phyloP scores from a whole-genome alignment of 306 rosid species.

The Malus fusca region DNA sequence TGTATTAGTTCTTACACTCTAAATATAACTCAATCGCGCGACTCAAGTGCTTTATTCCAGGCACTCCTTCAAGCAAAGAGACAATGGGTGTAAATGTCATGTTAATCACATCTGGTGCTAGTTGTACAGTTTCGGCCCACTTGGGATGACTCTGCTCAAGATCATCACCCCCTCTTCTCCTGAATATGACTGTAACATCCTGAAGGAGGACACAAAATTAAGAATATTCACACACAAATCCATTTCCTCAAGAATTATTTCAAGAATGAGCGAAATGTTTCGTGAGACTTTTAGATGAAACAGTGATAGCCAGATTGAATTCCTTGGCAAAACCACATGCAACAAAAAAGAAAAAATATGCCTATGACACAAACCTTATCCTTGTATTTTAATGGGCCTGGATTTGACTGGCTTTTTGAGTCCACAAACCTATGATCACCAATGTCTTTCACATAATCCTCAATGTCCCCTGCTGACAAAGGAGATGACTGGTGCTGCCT shows the following conservation, averaged over 20 bases:
- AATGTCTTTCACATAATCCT: constrained; percentile 71
- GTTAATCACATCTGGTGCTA: constrained; percentile 89
- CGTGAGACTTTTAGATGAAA: not conserved
- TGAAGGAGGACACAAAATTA: constrained; percentile 30
- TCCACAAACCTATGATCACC: constrained; percentile 75
- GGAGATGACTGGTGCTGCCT: constrained; percentile 91
- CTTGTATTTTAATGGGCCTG: constrained; percentile 81
- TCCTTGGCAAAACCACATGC: not conserved
- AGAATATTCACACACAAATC: not conserved
- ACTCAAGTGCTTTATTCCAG: constrained; percentile 66
- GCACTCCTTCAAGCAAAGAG: constrained; percentile 82
- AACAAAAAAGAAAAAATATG: not conserved
- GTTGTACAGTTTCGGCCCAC: constrained; percentile 82
- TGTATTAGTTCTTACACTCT: constrained; percentile 60
- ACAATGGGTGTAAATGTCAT: constrained; percentile 91
- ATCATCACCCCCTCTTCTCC: constrained; percentile 99
- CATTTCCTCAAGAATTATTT: not conserved
- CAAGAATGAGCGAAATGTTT: constrained; percentile 5
- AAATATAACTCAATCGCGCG: constrained; percentile 91
- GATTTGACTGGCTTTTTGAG: constrained; percentile 34
- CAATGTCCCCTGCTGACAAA: constrained; percentile 64
- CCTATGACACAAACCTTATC: constrained; percentile 65
- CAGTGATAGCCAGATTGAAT: not conserved
- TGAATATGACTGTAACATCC: constrained; percentile 96
- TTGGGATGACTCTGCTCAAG: constrained; percentile 87